These are phyloP conservation scores for Erythrobasidium yunnanense DNA, from an alignment of 768 basidiomycete species.

Conservation along the genomic window DNA sequence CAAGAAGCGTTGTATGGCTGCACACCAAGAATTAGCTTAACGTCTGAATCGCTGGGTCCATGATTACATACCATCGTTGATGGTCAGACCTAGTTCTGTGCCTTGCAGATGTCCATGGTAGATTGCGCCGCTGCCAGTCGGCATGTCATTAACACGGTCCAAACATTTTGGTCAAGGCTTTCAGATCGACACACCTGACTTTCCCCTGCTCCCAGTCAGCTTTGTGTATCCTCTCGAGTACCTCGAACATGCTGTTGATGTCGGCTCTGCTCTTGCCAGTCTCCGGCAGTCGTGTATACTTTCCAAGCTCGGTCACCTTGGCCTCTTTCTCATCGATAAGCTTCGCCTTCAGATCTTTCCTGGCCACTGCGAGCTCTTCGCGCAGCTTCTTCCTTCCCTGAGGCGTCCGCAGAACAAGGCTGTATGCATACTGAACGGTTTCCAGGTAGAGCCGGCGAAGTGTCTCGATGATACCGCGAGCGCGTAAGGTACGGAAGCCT, in stretches of 20 bases:
- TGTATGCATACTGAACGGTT: conserved; percentile 42
- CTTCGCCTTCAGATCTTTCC: conserved; percentile 55
- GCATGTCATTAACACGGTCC: conserved; percentile 49
- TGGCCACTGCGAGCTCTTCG: conserved; percentile 55
- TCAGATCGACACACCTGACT: conserved; percentile 35
- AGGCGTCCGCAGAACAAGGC: conserved; percentile 53
- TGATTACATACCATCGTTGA: neutral
- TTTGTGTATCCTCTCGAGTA: conserved; percentile 46
- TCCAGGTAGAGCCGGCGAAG: conserved; percentile 46
- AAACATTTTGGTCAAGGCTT: neutral
- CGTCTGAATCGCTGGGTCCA: neutral
- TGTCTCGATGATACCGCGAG: conserved; percentile 51
- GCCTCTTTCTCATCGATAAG: conserved; percentile 55
- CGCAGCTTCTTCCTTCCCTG: conserved; percentile 53
- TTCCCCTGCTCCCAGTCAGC: conserved; percentile 49
- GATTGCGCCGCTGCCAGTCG: conserved; percentile 67
- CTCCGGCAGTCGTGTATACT: conserved; percentile 48
- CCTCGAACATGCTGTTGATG: conserved; percentile 67
- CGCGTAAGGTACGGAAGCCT: conserved; percentile 54
- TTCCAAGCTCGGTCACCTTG: conserved; percentile 49
- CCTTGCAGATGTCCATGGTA: conserved; percentile 48
- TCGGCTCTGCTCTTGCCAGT: conserved; percentile 58
- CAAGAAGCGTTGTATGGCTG: conserved; percentile 24
- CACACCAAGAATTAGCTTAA: neutral
- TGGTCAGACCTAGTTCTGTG: conserved; percentile 26